These are phyloP conservation scores for Ustilago loliicola DNA, from an alignment of 1,284 basidiomycete species.

Conservation along the genomic window DNA sequence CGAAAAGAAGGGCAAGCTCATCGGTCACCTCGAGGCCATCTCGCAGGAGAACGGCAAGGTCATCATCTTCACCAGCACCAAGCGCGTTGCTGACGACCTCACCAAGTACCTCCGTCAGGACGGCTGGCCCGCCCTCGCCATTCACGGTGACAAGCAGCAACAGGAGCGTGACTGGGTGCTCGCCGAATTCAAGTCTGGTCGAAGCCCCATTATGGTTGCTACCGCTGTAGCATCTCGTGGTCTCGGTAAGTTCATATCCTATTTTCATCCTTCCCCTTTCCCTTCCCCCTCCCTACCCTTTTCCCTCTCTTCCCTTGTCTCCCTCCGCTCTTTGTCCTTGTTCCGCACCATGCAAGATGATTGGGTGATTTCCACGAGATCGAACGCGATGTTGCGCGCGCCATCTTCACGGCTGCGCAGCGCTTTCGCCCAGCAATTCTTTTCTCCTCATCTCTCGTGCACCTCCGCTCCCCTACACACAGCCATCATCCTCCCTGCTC, in stretches of 20 bases:
- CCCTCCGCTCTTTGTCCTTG: neutral
- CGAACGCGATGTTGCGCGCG: conserved; percentile 3
- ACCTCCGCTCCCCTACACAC: conserved; percentile 3
- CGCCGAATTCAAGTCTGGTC: conserved; percentile 96
- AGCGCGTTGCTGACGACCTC: conserved; percentile 96
- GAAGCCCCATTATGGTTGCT: conserved; percentile 97
- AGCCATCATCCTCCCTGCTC: neutral
- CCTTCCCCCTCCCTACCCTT: neutral
- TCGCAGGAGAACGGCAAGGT: conserved; percentile 97
- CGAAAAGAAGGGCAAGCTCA: conserved; percentile 94
- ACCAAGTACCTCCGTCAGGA: conserved; percentile 79
- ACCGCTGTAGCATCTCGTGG: conserved; percentile 89
- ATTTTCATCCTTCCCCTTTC: neutral
- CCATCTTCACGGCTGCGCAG: conserved; percentile 13
- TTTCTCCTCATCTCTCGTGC: conserved; percentile 7
- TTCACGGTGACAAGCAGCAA: conserved; percentile 95
- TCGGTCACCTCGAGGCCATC: conserved; percentile 97
- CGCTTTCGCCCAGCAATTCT: conserved; percentile 10
- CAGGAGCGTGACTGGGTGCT: conserved; percentile 98
- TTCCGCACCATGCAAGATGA: conserved; percentile 15
- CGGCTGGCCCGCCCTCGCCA: conserved; percentile 96
- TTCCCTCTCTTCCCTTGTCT: neutral
- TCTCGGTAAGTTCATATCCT: conserved; percentile 85
- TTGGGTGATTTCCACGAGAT: conserved; percentile 10
- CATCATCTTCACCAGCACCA: conserved; percentile 97